Base-by-base conservation (phyloP, 1,139 yeast genomes). In the Blastobotrys ciferrii region DNA sequence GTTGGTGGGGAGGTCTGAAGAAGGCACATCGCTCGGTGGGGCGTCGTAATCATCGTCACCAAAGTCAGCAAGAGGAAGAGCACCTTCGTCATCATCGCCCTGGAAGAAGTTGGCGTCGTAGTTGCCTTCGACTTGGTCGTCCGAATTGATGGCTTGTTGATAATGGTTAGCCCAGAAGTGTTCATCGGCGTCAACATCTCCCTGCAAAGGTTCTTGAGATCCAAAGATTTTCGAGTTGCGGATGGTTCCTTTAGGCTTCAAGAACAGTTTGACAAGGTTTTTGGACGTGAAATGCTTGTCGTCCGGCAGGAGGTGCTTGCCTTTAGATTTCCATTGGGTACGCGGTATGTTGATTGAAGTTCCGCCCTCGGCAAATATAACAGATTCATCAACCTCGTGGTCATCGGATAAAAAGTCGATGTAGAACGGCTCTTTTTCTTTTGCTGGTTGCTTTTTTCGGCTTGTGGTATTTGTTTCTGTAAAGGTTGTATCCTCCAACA, bases 271-370 rank as follows among this genome's bases (percentile, higher is more conserved):
- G 13, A 87, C 78, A 48, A 91, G 74, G 53, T 81, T 76, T 42
- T 79, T 78, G 0, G 96, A 82, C 12, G 84, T 77, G 65, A 86
- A 88, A 55, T 79, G 82, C 51, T 79, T 76, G 64, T 88, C 96
- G 58, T 78, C 85, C 0, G 96, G 96, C 14, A 91, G 67, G 32
- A 81, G 67, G 53, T 80, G 73, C 38, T 70, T 68, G 9, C 70
- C 66, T 0, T 69, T 70, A 2, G 74, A 64, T 14, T 64, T 66
- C 60, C 75, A 68, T 46, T 73, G 74, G 20, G 71, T 63, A 45
- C 70, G 69, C 1, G 83, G 74, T 41, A 79, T 54, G 41, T 71
- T 72, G 15, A 76, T 70, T 1, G 69, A 44, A 15, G 53, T 18
- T 1, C 60, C 64, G 52, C 78, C 70, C 58, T 76, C 71, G 19